Evolutionary conservation across 2,329 filamentous ascomycete species (phyloP), one percentile per base, ranked within the genome.

Genomic region (Pseudocercospora macadamiae): DNA sequence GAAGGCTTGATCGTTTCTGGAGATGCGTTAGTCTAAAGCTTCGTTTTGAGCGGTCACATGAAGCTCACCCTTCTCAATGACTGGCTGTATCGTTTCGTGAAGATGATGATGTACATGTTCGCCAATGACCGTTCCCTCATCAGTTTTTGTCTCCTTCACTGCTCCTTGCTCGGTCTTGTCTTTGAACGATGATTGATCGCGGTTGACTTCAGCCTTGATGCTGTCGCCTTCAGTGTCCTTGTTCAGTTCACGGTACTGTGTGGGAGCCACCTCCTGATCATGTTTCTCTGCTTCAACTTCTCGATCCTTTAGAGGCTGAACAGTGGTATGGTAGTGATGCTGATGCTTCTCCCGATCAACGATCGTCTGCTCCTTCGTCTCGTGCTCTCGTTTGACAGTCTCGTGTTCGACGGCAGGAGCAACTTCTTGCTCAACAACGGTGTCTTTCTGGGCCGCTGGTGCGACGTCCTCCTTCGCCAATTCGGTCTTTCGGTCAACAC

Each of bases 251-350:
- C 61, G 56, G 16, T 67, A 60, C 18, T 67, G 54, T 8, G 60
- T 67, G 3, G 58, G 37, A 12, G 59, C 59, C n/a, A 63, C 32
- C 55, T 64, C 61, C 39, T 61, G 53, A 28, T 62, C 51, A 32
- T 68, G 62, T 52, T 68, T 57, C 4, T 56, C 60, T 2, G 59
- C 55, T 7, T 58, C 26, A 4, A 67, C 61, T 34, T 70, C 66
- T 4, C 42, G 28, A 42, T 67, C 64, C 36, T 64, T 34, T 4
- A 68, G 51, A 2, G 67, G 66, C 57, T 70, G 67, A 3, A 70
- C 56, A 6, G 67, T 68, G 37, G 66, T 68, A 60, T 70, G 67
- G 62, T 70, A 70, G 57, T 68, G 67, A 34, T 69, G 59, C 49
- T 66, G 54, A 55, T 68, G 66, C 39, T 47, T 57, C 34, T 67